Conservation (phyloP, 2,329 filamentous ascomycete species). For the Thielaviopsis punctulata region DNA sequence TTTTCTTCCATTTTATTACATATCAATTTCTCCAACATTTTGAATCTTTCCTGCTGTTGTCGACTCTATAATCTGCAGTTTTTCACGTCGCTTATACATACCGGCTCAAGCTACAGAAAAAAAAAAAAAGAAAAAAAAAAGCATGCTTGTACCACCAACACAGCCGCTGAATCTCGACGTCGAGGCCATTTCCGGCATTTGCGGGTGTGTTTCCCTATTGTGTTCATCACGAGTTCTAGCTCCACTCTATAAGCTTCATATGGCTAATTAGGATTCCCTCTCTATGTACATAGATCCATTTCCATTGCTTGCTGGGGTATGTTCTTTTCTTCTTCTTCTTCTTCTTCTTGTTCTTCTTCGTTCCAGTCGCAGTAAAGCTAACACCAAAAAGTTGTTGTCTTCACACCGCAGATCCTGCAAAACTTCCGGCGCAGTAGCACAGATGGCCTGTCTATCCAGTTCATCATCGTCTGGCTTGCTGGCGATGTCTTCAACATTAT, state of each 20-base stretch:
- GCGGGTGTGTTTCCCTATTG: conserved; percentile 38
- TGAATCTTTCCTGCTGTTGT: too few relatives aligned
- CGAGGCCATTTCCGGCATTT: conserved; percentile 82
- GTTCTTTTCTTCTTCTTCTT: conserved; percentile 11
- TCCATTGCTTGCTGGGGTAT: conserved; percentile 80
- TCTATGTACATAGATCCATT: conserved; percentile 78
- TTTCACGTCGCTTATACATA: too few relatives aligned
- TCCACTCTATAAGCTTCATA: not conserved
- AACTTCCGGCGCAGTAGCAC: conserved; percentile 76
- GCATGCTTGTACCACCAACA: conserved; percentile 26
- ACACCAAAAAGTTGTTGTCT: conserved; percentile 53
- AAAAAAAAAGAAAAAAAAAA: not conserved
- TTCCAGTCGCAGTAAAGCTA: not conserved
- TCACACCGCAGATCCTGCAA: conserved; percentile 90
- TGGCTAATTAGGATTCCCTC: too few relatives aligned
- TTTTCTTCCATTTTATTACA: too few relatives aligned
- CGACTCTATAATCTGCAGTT: too few relatives aligned
- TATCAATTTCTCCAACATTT: too few relatives aligned
- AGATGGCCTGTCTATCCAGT: conserved; percentile 77
- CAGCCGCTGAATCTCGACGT: conserved; percentile 57
- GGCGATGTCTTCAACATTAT: conserved; percentile 96
- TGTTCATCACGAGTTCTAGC: not conserved
- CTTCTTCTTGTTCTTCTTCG: not conserved
- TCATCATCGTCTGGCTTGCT: conserved; percentile 80
- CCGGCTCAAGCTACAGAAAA: too few relatives aligned